Conservation (phyloP, 495 filamentous ascomycete species). For the Penicillium maclennaniae region DNA sequence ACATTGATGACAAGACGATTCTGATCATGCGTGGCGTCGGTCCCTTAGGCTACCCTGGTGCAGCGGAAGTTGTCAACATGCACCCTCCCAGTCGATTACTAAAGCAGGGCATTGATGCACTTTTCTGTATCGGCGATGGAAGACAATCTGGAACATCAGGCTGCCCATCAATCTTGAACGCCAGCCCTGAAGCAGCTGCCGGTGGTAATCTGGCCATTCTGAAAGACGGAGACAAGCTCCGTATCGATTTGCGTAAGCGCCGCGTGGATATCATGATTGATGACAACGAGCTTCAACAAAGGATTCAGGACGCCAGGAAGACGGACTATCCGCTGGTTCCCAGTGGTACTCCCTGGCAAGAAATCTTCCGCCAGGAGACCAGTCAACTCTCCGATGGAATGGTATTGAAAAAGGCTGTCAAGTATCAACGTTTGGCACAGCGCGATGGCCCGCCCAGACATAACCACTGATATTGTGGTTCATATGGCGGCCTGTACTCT, state of each 20-base stretch:
- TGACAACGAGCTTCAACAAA: conserved; percentile 58
- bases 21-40: conserved; percentile 53
- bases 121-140: conserved; percentile 55
- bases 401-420: conserved; percentile 47
- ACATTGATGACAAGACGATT: conserved; percentile 48
- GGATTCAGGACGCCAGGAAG: conserved; percentile 49
- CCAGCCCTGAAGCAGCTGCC: conserved; percentile 57
- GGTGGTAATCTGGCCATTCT: conserved; percentile 55
- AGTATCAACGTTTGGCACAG: conserved; percentile 52
- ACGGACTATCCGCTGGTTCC: conserved; percentile 25
- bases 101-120: conserved; percentile 43
- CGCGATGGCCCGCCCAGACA: conserved; percentile 40
- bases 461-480: conserved; percentile 46
- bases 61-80: conserved; percentile 57
- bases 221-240: conserved; percentile 50
- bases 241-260: conserved; percentile 53
- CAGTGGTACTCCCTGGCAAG: conserved; percentile 46
- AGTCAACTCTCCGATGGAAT: conserved; percentile 51
- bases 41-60: conserved; percentile 52
- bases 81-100: conserved; percentile 46
- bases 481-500: not conserved
- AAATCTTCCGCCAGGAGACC: conserved; percentile 48
- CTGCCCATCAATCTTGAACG: conserved; percentile 53
- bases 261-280: conserved; percentile 51
- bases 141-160: conserved; percentile 54